Conservation (phyloP, 2,329 filamentous ascomycete species). For the Colletotrichum cordylinicola region DNA sequence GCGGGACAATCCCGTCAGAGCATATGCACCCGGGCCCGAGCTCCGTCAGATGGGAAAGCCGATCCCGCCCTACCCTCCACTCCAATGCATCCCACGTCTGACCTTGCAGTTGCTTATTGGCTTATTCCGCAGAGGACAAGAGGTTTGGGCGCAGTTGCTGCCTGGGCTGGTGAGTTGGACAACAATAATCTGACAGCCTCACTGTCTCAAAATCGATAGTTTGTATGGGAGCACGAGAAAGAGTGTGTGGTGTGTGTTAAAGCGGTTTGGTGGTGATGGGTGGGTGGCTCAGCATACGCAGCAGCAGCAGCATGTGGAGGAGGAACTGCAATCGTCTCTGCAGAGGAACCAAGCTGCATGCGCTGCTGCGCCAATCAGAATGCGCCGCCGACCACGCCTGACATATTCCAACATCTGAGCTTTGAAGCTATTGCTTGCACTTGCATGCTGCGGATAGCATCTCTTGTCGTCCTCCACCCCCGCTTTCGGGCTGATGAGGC, state of each 20-base stretch:
- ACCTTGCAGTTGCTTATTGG: neutral
- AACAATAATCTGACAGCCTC: constrained; percentile 6
- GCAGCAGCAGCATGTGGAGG: neutral
- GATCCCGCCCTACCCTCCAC: neutral
- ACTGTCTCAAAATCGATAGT: neutral
- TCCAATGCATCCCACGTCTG: neutral
- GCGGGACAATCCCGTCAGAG: neutral
- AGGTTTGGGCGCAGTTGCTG: neutral
- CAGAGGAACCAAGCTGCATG: neutral
- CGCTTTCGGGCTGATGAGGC: neutral
- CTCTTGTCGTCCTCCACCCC: neutral
- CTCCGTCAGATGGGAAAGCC: neutral
- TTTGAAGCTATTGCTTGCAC: neutral
- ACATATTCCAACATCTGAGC: neutral
- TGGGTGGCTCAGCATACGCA: neutral
- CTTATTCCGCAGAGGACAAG: neutral
- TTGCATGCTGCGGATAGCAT: neutral
- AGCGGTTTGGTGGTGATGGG: neutral
- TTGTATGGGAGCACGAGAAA: neutral
- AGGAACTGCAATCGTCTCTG: neutral
- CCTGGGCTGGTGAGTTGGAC: constrained; percentile 6
- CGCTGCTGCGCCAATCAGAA: neutral
- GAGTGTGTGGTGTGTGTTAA: neutral
- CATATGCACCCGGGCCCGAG: neutral
- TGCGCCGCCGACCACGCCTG: neutral